phyloP scores from a whole-genome alignment of 2,329 filamentous ascomycete genomes.

The Trichocomaceae sp. region DNA sequence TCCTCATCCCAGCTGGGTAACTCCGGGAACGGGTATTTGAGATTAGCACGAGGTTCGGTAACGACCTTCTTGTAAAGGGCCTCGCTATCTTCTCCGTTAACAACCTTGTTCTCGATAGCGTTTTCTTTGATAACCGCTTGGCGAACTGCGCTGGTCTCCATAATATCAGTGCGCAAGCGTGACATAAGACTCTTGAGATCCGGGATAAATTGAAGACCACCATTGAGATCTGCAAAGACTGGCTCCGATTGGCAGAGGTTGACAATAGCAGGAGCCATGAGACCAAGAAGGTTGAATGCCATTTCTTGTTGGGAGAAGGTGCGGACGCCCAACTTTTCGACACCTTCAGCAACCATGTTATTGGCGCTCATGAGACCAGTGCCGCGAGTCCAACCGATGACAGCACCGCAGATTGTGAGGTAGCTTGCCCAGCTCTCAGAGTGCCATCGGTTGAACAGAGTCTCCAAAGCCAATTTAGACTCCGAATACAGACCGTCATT shows the following conservation, averaged over 20 bases:
- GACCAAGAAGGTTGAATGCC: slow-evolving; percentile 94
- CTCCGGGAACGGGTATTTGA: slow-evolving; percentile 92
- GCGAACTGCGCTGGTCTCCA: slow-evolving; percentile 89
- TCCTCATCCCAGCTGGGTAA: slow-evolving; percentile 89
- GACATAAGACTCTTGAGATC: slow-evolving; percentile 94
- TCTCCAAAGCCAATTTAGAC: slow-evolving; percentile 94
- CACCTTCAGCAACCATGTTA: slow-evolving; percentile 93
- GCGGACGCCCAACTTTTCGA: slow-evolving; percentile 92
- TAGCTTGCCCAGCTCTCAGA: slow-evolving; percentile 97
- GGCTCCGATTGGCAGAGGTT: slow-evolving; percentile 94
- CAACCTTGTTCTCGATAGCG: slow-evolving; percentile 90
- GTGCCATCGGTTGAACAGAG: slow-evolving; percentile 96
- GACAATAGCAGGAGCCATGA: slow-evolving; percentile 91
- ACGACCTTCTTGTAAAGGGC: slow-evolving; percentile 90
- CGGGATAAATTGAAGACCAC: slow-evolving; percentile 93
- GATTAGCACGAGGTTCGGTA: slow-evolving; percentile 89
- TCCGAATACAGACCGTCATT: slow-evolving; percentile 97
- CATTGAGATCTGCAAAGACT: slow-evolving; percentile 94
- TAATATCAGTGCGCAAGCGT: slow-evolving; percentile 86
- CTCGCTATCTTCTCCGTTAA: slow-evolving; percentile 90
- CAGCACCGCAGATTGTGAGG: slow-evolving; percentile 94
- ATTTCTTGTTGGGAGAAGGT: slow-evolving; percentile 99
- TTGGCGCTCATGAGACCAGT: slow-evolving; percentile 97
- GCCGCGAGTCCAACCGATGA: slow-evolving; percentile 98
- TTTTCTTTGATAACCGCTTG: slow-evolving; percentile 93